Base-by-base conservation (phyloP, 2,329 filamentous ascomycete species). In the Penicillium sp. region DNA sequence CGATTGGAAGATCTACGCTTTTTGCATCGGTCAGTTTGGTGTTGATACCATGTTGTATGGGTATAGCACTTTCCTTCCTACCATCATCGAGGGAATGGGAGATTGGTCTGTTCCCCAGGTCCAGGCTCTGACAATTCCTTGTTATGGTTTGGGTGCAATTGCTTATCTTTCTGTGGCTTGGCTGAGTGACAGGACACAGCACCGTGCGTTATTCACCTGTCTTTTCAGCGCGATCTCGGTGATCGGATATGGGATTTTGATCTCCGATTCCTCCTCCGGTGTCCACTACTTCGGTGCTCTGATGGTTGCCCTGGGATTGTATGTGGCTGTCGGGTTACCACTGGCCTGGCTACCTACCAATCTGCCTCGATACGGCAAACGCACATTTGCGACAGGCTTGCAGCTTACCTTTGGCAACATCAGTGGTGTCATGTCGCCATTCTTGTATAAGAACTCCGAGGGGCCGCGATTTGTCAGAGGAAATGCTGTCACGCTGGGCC, bases 281-380 rank as follows among this genome's bases (percentile, higher is more conserved):
- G 88, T 86, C 8, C 88, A 89, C 63, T 93, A 92, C 67, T 88
- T 90, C 62, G 90, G 85, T 2, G 92, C 89, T 60, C 89, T 92
- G 71, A 76, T 93, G n/a, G 84, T 92, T 0, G 89, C 90, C 0
- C 81, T 86, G 59, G 90, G 90, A 0, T 70, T 93, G 3, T 93
- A 93, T 63, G 80, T 85, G 14, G 75, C 76, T 7, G 81, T 84
- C 13, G 83, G 83, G 1, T 67, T 86, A 21, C 82, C 82, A 4
- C 72, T 85, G 8, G 82, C 83, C 3, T 85, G 83, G 83, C 61
- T 78, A n/a, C 75, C 88, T 0, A 86, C 83, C 19, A 92, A 92
- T 58, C 82, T 83, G 16, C 90, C 90, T 1, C 80, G 90, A 8
- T 93, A 92, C 63, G 89, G 89, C 9, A 93, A 92, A 72, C 80